Evolutionary conservation across 208 protist species (phyloP).

Genomic region (Acanthamoeba sp.): DNA sequence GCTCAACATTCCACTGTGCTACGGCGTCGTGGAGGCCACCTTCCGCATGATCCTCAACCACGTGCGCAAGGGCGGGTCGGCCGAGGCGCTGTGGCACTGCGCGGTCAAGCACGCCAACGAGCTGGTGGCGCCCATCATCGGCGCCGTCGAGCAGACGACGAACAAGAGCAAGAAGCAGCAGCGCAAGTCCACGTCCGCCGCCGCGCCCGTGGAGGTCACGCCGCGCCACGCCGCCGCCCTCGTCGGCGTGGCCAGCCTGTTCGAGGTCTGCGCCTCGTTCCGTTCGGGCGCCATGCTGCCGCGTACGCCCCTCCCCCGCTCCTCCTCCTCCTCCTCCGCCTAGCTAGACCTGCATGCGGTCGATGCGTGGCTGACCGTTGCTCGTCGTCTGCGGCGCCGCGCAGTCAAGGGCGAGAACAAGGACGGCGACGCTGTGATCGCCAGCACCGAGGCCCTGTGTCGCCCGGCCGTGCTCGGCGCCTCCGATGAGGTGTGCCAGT

Average conservation of each 20-base stretch:
- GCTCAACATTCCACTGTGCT: conserved; percentile 2
- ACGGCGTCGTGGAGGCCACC: conserved; percentile 33
- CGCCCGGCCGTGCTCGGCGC: background rate
- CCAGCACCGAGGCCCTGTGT: background rate
- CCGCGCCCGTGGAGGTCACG: background rate
- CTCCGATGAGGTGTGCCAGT: conserved; percentile 55
- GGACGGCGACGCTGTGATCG: conserved; percentile 33
- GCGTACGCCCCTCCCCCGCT: background rate
- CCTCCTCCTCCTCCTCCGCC: no score
- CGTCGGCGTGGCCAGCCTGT: conserved; percentile 1
- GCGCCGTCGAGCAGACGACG: background rate
- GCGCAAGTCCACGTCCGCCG: background rate
- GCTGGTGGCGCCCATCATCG: background rate
- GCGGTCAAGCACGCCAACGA: conserved; percentile 34
- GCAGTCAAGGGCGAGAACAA: conserved; percentile 34
- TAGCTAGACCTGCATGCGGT: background rate
- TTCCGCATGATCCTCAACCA: conserved; percentile 57
- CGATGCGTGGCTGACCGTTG: background rate
- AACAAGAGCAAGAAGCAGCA: background rate
- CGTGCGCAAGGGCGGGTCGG: conserved; percentile 49
- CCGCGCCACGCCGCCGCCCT: background rate
- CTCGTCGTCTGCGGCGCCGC: background rate
- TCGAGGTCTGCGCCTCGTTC: conserved; percentile 4
- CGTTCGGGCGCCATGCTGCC: conserved; percentile 28
- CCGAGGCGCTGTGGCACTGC: conserved; percentile 28